Percentiles rank a stretch among this genome's conserved stretches.
These are phyloP conservation scores for Microbotryum scabiosae DNA, from an alignment of 1,284 basidiomycete species.

Conservation along the genomic window DNA sequence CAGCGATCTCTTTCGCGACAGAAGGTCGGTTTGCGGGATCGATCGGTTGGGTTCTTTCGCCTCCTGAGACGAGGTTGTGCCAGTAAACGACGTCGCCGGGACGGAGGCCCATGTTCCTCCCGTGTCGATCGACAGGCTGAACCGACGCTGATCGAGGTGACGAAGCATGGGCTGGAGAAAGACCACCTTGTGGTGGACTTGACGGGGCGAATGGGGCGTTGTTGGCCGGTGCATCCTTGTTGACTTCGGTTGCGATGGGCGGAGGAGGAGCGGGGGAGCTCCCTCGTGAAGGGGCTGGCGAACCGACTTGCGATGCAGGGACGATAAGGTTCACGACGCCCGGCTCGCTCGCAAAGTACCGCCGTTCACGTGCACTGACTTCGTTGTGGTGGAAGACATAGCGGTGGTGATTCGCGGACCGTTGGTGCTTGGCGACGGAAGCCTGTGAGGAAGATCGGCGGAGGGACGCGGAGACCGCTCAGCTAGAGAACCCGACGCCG, in stretches of 20 bases:
- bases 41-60: slow-evolving; percentile 45
- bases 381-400: slow-evolving; percentile 79
- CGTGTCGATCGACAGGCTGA: not conserved
- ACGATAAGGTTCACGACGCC: slow-evolving; percentile 47
- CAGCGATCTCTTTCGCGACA: not conserved
- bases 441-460: slow-evolving; percentile 38
- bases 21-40: slow-evolving; percentile 13
- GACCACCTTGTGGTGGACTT: too few species aligned
- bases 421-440: slow-evolving; percentile 44
- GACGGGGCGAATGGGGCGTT: too few species aligned
- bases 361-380: slow-evolving; percentile 60
- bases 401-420: slow-evolving; percentile 65
- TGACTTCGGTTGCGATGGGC: too few species aligned
- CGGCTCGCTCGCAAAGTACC: slow-evolving; percentile 59
- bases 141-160: not conserved
- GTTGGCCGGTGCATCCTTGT: too few species aligned
- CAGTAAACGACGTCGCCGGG: slow-evolving; percentile 63
- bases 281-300: not conserved
- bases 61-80: slow-evolving; percentile 63
- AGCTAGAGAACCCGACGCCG: not conserved
- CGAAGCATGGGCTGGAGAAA: too few species aligned
- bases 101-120: not conserved
- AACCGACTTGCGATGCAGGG: not conserved
- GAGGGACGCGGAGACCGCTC: not conserved
- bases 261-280: not conserved